Evolutionary conservation across 371 early-diverging fungal genomes (phyloP).

Genomic region (Mucor saturninus): DNA sequence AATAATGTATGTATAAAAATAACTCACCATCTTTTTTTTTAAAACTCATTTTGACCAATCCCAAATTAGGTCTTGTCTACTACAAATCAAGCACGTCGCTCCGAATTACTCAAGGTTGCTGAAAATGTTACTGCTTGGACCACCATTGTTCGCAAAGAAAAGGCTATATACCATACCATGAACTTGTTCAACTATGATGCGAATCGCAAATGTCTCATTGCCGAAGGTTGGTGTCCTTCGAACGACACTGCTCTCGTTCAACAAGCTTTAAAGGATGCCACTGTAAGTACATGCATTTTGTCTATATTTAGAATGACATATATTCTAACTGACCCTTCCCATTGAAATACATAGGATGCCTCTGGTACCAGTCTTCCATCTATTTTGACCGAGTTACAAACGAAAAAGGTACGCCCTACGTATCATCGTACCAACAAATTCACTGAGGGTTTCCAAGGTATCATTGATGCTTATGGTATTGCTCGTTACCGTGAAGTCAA

Average conservation of each 20-base stretch:
- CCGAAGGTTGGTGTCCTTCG: slow-evolving; percentile 97
- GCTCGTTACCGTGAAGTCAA: slow-evolving; percentile 99
- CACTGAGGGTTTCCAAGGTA: slow-evolving; percentile 95
- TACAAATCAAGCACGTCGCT: slow-evolving; percentile 82
- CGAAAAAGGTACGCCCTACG: slow-evolving; percentile 93
- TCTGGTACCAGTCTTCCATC: slow-evolving; percentile 88
- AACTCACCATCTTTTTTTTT: neutral
- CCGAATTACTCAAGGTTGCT: slow-evolving; percentile 83
- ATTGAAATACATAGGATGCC: slow-evolving; percentile 57
- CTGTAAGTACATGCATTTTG: slow-evolving; percentile 49
- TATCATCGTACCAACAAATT: slow-evolving; percentile 96
- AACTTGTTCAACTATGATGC: slow-evolving; percentile 93
- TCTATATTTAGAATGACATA: neutral
- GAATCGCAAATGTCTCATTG: slow-evolving; percentile 92
- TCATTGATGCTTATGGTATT: slow-evolving; percentile 98
- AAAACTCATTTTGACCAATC: slow-evolving; percentile 28
- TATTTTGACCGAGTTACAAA: slow-evolving; percentile 82
- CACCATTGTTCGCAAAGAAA: slow-evolving; percentile 93
- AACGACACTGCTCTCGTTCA: slow-evolving; percentile 80
- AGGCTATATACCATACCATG: slow-evolving; percentile 96
- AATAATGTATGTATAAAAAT: slow-evolving; percentile 40
- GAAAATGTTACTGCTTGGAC: slow-evolving; percentile 88
- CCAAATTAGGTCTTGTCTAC: slow-evolving; percentile 66
- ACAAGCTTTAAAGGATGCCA: slow-evolving; percentile 82
- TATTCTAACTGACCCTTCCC: no score